Evolutionary conservation across 805 yeast genomes (phyloP), one percentile per base, ranked within the genome.

Genomic region (Hanseniaspora valbyensis): DNA sequence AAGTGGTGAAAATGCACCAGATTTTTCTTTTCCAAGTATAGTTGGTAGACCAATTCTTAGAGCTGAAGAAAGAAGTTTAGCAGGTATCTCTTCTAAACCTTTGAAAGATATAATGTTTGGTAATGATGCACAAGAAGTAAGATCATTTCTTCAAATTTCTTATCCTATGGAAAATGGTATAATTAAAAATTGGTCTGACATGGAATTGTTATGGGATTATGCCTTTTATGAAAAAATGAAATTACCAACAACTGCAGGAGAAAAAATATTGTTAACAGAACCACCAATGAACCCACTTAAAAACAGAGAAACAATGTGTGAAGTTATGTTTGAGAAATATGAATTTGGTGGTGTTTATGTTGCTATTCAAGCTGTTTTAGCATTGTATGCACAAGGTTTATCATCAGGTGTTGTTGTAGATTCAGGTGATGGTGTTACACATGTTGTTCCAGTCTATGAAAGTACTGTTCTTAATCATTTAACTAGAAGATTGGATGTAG

Each of bases 111-210:
- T 92, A 59, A 92, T 92, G 98, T 89, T 96, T 61, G 98, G 98
- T 56, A 83, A 81, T 57, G 97, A 92, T 63, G 98, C 98, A 44
- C 77, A 85, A 56, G 83, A 83, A 25, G 95, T 85, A 32, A 78
- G 98, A 60, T 81, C 95, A 2, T 77, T 89, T 57, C 74, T 92
- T 54, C 95, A 92, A 68, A 78, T 92, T 52, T 80, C 89, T n/a
- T 92, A 92, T 62, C 98, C 98, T 12, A 89, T 92, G 97, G 98
- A 92, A 68, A 92, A 92, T 65, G 98, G 98, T 61, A 86, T 92
- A 60, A 90, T 92, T 64, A 83, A 81, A 63, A 87, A 89, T 66
- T 92, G 98, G 98, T 95, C 89, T 59, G 98, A 92, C 65, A 92
- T 92, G 97, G 95, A 87, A 61, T 89, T 89, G 60, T 73, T 92